phyloP scores from a whole-genome alignment of 75 land plant genomes.

The Isoetes taiwanensis region DNA sequence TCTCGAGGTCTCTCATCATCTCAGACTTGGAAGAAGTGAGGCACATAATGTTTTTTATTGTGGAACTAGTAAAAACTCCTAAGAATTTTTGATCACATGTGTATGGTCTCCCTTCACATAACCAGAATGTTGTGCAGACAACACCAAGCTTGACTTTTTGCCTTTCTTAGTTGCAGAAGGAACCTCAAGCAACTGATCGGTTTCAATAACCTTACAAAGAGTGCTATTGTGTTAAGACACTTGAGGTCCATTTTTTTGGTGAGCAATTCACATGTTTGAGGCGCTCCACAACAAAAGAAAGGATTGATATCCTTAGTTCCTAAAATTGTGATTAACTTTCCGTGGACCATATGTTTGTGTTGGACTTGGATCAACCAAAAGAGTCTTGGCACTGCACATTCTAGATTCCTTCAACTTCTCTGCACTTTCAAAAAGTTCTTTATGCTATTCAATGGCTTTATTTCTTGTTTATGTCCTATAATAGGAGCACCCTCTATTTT shows the following conservation, averaged over 20 bases:
- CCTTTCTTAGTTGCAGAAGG: background rate
- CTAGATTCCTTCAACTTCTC: conserved; percentile 9
- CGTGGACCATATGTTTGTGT: conserved; percentile 7
- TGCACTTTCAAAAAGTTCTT: conserved; percentile 12
- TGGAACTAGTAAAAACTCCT: conserved; percentile 13
- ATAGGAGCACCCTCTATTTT: background rate
- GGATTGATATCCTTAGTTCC: background rate
- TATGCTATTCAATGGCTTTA: conserved; percentile 5
- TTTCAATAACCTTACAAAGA: conserved; percentile 9
- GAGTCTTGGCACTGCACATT: conserved; percentile 6
- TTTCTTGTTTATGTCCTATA: too few relatives aligned
- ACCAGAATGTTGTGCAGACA: background rate
- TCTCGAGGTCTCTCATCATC: conserved; percentile 19
- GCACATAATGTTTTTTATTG: conserved; percentile 5
- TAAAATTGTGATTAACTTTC: background rate
- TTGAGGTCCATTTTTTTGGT: background rate
- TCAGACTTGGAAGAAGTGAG: conserved; percentile 5
- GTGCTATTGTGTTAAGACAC: conserved; percentile 14
- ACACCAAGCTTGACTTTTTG: background rate
- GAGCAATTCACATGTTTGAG: conserved; percentile 7
- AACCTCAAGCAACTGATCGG: background rate
- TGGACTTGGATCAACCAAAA: conserved; percentile 12
- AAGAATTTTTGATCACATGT: conserved; percentile 14
- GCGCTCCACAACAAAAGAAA: conserved; percentile 5
- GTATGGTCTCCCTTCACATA: conserved; percentile 9